Base-by-base conservation (phyloP, 73 alveolate species). In the Stentor roeselii region DNA sequence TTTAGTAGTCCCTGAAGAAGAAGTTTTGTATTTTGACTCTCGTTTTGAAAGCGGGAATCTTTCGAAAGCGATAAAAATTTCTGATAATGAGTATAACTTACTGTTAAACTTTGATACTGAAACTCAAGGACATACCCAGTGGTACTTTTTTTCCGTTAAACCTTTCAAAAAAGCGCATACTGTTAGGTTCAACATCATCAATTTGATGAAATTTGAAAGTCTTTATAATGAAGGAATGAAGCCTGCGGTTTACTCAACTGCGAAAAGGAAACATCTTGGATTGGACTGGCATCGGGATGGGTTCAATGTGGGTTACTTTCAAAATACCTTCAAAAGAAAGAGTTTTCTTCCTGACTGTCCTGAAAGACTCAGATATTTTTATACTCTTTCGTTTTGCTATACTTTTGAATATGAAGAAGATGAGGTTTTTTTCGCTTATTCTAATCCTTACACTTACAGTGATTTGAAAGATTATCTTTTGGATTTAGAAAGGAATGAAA, bases 81-180 rank as follows among this genome's bases (percentile, higher is more conserved):
- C 75, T 75, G 98, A 96, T 75, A 82, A 77, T 82, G 97, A 95
- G 74, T 96, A 95, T 87, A 93, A 96, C 86, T 83, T 96, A 74
- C 80, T 89, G 60, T 78, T 96, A 42, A 94, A 92, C 78, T 92
- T 92, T 83, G 99, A 96, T 85, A 89, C 93, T 38, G 94, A 96
- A 80, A 96, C 99, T 3, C 84, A 89, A 82, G 99, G 99, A 31
- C 96, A 96, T 85, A 95, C 98, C 21, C 96, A 96, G 85, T 96
- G 98, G 98, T 96, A 87, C 87, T 94, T 84, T 86, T 96, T 92
- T 82, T 75, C 96, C 37, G 98, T 96, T 3, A 75, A 88, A 2
- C 94, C 91, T 60, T 86, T 90, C 3, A 86, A 86, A 59, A 61
- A 42, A 75, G 92, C 90, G 78, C 83, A 78, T 82, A 75, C 90